Percentiles rank a stretch among this genome's conserved stretches.
These are phyloP conservation scores for Aspergillus versicolor DNA, from an alignment of 2,329 filamentous ascomycete genomes.

Conservation along the genomic window DNA sequence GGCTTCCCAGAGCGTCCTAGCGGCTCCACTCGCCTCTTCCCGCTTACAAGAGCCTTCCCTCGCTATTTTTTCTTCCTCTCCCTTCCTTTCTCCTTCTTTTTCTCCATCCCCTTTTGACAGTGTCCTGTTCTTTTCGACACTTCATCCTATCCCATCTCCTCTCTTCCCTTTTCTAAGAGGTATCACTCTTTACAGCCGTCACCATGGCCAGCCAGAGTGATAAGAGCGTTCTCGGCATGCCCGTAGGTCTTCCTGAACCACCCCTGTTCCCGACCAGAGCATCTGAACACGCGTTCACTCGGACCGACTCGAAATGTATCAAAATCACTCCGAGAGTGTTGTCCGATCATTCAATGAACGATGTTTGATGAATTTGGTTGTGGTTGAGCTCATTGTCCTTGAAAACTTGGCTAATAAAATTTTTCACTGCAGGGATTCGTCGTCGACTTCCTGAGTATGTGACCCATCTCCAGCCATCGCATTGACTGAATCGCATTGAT, in stretches of 20 bases:
- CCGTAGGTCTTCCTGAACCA: slow-evolving; percentile 39
- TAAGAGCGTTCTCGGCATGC: slow-evolving; percentile 56
- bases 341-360: neutral
- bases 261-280: slow-evolving; percentile 15
- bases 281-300: slow-evolving; percentile 10
- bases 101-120: slow-evolving; percentile 37
- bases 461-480: slow-evolving; percentile 8
- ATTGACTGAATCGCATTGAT: slow-evolving; percentile 6
- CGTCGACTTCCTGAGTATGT: slow-evolving; percentile 99
- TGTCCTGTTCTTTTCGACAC: slow-evolving; percentile 34
- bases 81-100: slow-evolving; percentile 45
- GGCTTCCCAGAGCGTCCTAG: slow-evolving; percentile 24
- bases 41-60: slow-evolving; percentile 36
- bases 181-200: slow-evolving; percentile 42
- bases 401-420: slow-evolving; percentile 29
- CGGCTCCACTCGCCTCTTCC: slow-evolving; percentile 36
- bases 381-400: neutral
- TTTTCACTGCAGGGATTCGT: slow-evolving; percentile 72
- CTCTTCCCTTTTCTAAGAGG: slow-evolving; percentile 41
- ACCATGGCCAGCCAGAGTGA: slow-evolving; percentile 50
- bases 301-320: neutral
- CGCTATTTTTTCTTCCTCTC: slow-evolving; percentile 38
- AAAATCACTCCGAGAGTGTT: neutral
- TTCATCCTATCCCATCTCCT: slow-evolving; percentile 34
- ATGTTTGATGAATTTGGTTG: slow-evolving; percentile 4